Evolutionary conservation across 257 asterid species (phyloP).

Genomic region (Capsicum pubescens): DNA sequence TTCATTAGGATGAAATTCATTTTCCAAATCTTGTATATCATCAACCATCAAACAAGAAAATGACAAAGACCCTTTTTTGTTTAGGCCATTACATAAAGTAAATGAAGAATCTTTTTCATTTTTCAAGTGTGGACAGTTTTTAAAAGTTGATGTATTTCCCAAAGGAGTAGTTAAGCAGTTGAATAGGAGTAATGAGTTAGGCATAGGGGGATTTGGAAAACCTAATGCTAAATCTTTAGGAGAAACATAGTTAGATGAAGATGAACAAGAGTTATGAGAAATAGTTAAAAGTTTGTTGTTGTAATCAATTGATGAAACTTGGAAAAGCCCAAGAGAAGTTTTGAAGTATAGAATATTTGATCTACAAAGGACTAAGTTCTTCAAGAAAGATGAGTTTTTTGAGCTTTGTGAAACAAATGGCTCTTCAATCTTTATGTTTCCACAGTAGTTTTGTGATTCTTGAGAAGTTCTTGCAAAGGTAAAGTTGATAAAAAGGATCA

Average conservation of each 20-base stretch:
- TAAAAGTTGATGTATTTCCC: not conserved
- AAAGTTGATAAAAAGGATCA: conserved; percentile 32
- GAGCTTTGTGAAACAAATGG: conserved; percentile 39
- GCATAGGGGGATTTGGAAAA: conserved; percentile 40
- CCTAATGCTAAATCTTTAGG: conserved; percentile 51
- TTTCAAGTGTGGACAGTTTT: conserved; percentile 5
- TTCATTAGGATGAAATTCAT: conserved; percentile 40
- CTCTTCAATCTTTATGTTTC: conserved; percentile 41
- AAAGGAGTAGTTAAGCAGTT: conserved; percentile 43
- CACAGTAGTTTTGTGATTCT: conserved; percentile 39
- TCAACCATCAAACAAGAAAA: conserved; percentile 43
- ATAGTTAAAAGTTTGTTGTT: conserved; percentile 43
- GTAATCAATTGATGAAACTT: conserved; percentile 51
- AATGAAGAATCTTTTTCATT: conserved; percentile 1
- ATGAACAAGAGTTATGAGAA: conserved; percentile 47
- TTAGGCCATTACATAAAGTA: not conserved
- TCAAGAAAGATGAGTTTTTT: conserved; percentile 37
- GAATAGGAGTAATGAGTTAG: conserved; percentile 49
- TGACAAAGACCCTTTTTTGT: not conserved
- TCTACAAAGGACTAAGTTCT: conserved; percentile 52
- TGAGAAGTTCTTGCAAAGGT: conserved; percentile 37
- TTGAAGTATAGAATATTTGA: conserved; percentile 49
- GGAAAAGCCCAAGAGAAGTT: conserved; percentile 58
- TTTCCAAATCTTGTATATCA: conserved; percentile 32
- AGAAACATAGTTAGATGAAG: conserved; percentile 43